These are phyloP conservation scores for Paramecium primaurelia DNA, from an alignment of 73 alveolate species.

Conservation along the genomic window DNA sequence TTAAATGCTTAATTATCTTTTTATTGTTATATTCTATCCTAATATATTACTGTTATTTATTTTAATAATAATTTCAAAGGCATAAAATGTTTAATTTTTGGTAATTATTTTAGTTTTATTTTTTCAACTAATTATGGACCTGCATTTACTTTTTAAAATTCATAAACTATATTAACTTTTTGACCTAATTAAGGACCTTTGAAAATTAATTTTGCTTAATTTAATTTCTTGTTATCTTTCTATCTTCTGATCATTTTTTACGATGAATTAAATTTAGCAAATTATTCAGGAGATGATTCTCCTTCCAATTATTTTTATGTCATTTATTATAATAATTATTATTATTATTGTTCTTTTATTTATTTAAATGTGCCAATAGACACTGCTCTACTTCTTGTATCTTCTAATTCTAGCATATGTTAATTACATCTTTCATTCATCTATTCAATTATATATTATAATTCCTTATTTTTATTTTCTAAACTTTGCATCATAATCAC, in stretches of 20 bases:
- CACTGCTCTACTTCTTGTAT: not conserved
- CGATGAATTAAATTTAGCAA: not conserved
- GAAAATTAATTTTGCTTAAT: not conserved
- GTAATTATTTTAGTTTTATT: conserved; percentile 23
- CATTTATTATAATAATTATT: not conserved
- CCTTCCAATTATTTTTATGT: not conserved
- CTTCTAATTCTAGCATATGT: not conserved
- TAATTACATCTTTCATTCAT: not conserved
- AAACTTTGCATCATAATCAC: not conserved
- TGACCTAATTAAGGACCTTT: conserved; percentile 50
- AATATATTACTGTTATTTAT: conserved; percentile 5
- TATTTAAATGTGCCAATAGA: not conserved
- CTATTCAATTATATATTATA: not conserved
- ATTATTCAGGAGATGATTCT: not conserved
- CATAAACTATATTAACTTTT: conserved; percentile 10
- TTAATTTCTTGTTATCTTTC: not conserved
- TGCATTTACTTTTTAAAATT: conserved; percentile 19
- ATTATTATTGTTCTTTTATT: not conserved
- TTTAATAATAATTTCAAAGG: conserved; percentile 36
- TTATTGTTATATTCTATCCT: conserved; percentile 11
- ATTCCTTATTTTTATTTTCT: not conserved
- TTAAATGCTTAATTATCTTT: not conserved
- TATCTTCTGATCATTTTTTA: not conserved
- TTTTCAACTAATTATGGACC: conserved; percentile 40
- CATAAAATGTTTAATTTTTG: conserved; percentile 26